These are phyloP conservation scores for Saksenaea vasiformis DNA, from an alignment of 371 early-diverging fungal genomes.

Conservation along the genomic window DNA sequence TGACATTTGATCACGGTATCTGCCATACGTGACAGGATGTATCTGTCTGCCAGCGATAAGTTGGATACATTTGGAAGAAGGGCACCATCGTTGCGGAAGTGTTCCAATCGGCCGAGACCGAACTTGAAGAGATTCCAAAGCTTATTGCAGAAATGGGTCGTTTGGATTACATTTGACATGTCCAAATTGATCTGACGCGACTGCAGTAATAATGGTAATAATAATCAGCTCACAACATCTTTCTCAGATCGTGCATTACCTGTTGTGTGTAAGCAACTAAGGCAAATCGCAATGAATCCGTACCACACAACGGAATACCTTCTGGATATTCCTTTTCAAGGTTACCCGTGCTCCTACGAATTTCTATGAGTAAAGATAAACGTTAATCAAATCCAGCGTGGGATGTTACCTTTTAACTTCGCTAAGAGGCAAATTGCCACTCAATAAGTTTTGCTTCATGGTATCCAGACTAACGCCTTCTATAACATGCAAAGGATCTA, in stretches of 20 bases:
- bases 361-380: background rate
- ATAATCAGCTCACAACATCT: background rate
- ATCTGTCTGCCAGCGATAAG: slow-evolving; percentile 78
- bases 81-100: slow-evolving; percentile 7
- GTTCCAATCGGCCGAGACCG: slow-evolving; percentile 56
- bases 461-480: slow-evolving; percentile 76
- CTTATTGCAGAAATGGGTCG: slow-evolving; percentile 97
- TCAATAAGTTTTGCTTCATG: slow-evolving; percentile 68
- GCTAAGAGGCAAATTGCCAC: slow-evolving; percentile 78
- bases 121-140: slow-evolving; percentile 96
- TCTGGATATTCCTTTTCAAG: slow-evolving; percentile 88
- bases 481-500: slow-evolving; percentile 97
- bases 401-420: slow-evolving; percentile 75
- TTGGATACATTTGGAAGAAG: slow-evolving; percentile 7
- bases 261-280: slow-evolving; percentile 89
- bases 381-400: background rate
- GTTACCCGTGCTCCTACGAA: slow-evolving; percentile 55
- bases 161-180: slow-evolving; percentile 90
- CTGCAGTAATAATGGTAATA: slow-evolving; percentile 16
- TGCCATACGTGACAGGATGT: slow-evolving; percentile 85
- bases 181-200: slow-evolving; percentile 97
- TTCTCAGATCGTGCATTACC: slow-evolving; percentile 16
- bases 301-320: slow-evolving; percentile 96
- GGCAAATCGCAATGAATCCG: slow-evolving; percentile 95
- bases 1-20: slow-evolving; percentile 68